Base-by-base conservation (phyloP, 306 rosid species). In the Argentina anserina region DNA sequence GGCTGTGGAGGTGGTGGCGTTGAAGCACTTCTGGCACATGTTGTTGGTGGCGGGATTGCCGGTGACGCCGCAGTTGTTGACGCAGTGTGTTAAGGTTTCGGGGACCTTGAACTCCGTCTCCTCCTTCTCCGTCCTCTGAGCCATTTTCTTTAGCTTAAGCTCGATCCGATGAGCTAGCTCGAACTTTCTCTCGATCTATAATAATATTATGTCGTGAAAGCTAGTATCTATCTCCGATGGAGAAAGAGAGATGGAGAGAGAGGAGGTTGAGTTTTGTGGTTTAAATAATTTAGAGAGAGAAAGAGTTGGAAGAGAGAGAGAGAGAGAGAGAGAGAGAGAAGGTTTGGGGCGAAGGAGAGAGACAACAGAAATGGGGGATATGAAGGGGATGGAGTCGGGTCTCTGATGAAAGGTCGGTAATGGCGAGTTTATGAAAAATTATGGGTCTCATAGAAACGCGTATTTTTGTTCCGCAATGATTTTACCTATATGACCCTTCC, bases 21-120 rank as follows among this genome's bases (percentile, higher is more conserved):
- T 69, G 81, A 91, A 93, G 84, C 98, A 93, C 6, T 89, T 91
- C 84, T 89, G 96, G 72, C 97, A 93, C 97, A 93, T 89, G 69
- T 91, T 93, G 73, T 89, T 93, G 26, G 90, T 89, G 45, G 97
- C 83, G 0, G 97, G 88, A 75, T 88, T 93, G 0, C 91, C 96
- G 3, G 80, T 85, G 37, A 91, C 86, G 39, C 97, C 97, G 64
- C 98, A 93, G 87, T 93, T 89, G 79, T 92, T 92, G 50, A 87
- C 84, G 86, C 93, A 89, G 26, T 85, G 91, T 17, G 85, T 79
- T 13, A 86, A 78, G 21, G 89, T 80, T 69, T 87, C 93, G 0
- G 86, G 93, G 1, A 92, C 97, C 80, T 92, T 92, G 88, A 87
- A 87, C 64, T 92, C 97, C 40, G 91, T 83, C 81, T 92, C 97